These are phyloP conservation scores for Pseudocercospora fuligena DNA, from an alignment of 2,329 filamentous ascomycete species.

Conservation along the genomic window DNA sequence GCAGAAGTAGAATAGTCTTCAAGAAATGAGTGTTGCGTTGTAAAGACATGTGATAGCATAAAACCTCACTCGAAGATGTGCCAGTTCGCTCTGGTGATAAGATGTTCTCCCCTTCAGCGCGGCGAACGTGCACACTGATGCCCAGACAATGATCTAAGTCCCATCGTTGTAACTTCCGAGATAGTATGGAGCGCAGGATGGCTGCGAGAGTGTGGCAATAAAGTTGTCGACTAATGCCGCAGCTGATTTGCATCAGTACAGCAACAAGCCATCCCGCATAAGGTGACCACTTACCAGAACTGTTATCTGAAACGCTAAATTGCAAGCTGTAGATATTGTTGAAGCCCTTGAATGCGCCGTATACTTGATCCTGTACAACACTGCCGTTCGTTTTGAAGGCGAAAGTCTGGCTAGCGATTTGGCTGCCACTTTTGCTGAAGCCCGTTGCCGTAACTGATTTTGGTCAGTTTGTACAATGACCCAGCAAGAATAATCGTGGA, in stretches of 20 bases:
- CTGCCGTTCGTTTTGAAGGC: slow-evolving; percentile 26
- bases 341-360: slow-evolving; percentile 24
- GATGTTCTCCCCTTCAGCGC: neutral
- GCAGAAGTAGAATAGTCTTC: neutral
- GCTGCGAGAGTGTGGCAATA: slow-evolving; percentile 25
- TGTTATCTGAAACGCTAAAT: slow-evolving; percentile 19
- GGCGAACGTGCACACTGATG: neutral
- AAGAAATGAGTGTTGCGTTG: neutral
- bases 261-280: neutral
- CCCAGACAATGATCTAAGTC: slow-evolving; percentile 5
- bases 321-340: slow-evolving; percentile 20
- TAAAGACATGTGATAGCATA: neutral
- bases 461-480: neutral
- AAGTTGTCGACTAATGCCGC: slow-evolving; percentile 27
- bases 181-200: slow-evolving; percentile 20
- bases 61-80: neutral
- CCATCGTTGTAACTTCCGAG: slow-evolving; percentile 22
- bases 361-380: slow-evolving; percentile 24
- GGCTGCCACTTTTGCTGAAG: slow-evolving; percentile 5
- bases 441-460: slow-evolving; percentile 21
- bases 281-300: neutral
- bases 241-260: neutral
- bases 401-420: slow-evolving; percentile 22
- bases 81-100: neutral
- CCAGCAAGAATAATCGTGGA: neutral